phyloP scores from a whole-genome alignment of 805 yeast genomes.

The Sugiyamaella marilandica region DNA sequence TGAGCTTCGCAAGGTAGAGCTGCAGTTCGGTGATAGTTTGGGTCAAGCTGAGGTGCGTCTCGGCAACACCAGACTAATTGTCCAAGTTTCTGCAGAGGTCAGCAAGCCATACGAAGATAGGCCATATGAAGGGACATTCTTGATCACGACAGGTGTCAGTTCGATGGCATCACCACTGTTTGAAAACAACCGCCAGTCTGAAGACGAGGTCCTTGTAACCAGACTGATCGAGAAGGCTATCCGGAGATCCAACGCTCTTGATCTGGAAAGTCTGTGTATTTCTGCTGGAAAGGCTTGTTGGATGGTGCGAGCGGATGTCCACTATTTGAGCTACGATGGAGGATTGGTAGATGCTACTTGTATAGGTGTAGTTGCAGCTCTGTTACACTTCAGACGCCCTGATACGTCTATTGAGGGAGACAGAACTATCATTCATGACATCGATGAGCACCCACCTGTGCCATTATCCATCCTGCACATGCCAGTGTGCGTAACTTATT shows the following conservation, averaged over 20 bases:
- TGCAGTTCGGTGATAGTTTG: slow-evolving; percentile 54
- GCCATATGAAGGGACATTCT: slow-evolving; percentile 88
- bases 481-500: slow-evolving; percentile 85
- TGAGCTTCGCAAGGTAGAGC: slow-evolving; percentile 60
- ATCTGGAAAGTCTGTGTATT: slow-evolving; percentile 84
- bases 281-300: slow-evolving; percentile 89
- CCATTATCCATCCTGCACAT: slow-evolving; percentile 80
- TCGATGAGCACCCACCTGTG: slow-evolving; percentile 80
- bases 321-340: slow-evolving; percentile 86
- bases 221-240: slow-evolving; percentile 89
- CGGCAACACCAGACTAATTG: slow-evolving; percentile 71
- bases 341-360: slow-evolving; percentile 88
- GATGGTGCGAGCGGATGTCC: slow-evolving; percentile 86
- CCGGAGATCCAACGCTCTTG: slow-evolving; percentile 84
- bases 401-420: slow-evolving; percentile 61
- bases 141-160: slow-evolving; percentile 77
- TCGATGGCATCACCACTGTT: slow-evolving; percentile 87
- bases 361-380: slow-evolving; percentile 81
- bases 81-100: slow-evolving; percentile 69
- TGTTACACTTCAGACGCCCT: slow-evolving; percentile 77
- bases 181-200: slow-evolving; percentile 67
- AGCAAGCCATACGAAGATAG: slow-evolving; percentile 80
- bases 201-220: slow-evolving; percentile 74
- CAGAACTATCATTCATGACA: slow-evolving; percentile 55
- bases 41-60: slow-evolving; percentile 77